Percentiles rank a stretch among this genome's conserved stretches.
These are phyloP conservation scores for Termitomyces sp. DNA, from an alignment of 768 basidiomycete species.

Conservation along the genomic window DNA sequence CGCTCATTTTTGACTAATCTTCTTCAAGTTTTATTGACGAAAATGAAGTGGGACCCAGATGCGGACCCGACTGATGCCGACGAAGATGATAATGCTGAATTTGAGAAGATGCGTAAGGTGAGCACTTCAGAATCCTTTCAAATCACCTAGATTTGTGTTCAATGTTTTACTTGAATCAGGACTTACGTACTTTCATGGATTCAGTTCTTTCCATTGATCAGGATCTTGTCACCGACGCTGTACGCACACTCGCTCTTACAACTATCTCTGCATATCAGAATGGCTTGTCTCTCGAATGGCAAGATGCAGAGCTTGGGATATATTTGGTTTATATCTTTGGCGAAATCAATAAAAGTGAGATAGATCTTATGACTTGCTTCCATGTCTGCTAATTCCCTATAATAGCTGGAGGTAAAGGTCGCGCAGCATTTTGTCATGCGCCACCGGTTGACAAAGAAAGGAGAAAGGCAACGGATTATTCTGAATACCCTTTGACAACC, in stretches of 20 bases:
- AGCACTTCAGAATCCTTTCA: slow-evolving; percentile 2
- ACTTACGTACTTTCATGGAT: slow-evolving; percentile 82
- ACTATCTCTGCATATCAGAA: slow-evolving; percentile 70
- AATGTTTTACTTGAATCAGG: slow-evolving; percentile 38
- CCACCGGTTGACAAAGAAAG: slow-evolving; percentile 64
- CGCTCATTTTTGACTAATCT: slow-evolving; percentile 75
- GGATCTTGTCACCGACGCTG: slow-evolving; percentile 73
- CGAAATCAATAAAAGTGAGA: slow-evolving; percentile 83
- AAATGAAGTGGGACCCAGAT: slow-evolving; percentile 88
- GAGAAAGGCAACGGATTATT: slow-evolving; percentile 64
- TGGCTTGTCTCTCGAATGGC: slow-evolving; percentile 72
- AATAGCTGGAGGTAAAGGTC: slow-evolving; percentile 71
- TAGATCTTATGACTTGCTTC: neutral
- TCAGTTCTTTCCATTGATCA: slow-evolving; percentile 83
- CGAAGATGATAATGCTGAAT: slow-evolving; percentile 80
- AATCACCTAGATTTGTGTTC: neutral
- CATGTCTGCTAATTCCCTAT: neutral
- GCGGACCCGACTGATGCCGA: slow-evolving; percentile 80
- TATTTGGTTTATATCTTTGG: slow-evolving; percentile 93
- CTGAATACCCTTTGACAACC: slow-evolving; percentile 77
- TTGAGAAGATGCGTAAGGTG: slow-evolving; percentile 84
- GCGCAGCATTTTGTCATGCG: slow-evolving; percentile 81
- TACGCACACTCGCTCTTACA: slow-evolving; percentile 65
- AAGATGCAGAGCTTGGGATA: slow-evolving; percentile 89
- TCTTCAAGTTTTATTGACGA: slow-evolving; percentile 72